These are phyloP conservation scores for Tephrocybe sp. DNA, from an alignment of 768 basidiomycete genomes.

Conservation along the genomic window DNA sequence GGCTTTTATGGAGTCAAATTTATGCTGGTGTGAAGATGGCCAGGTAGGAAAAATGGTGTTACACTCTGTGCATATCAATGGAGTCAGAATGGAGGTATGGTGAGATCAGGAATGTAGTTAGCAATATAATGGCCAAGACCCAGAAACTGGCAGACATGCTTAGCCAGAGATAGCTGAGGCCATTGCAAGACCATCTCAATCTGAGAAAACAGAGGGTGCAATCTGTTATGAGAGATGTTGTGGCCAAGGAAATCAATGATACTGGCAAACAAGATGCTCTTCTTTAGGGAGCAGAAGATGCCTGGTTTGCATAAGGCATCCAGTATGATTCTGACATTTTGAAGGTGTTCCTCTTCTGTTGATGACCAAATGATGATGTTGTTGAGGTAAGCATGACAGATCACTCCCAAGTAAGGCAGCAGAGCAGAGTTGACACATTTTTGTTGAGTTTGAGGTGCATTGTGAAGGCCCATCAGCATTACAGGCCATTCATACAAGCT, in stretches of 20 bases:
- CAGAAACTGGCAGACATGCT: not conserved
- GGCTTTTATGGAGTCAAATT: constrained; percentile 28
- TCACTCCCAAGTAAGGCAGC: constrained; percentile 28
- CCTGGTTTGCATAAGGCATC: not conserved
- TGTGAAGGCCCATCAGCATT: no score
- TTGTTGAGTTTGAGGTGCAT: constrained; percentile 29
- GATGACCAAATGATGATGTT: constrained; percentile 46
- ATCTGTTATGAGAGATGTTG: not conserved
- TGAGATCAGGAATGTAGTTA: not conserved
- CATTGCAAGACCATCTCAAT: no score
- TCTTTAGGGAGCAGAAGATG: not conserved
- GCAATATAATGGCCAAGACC: not conserved
- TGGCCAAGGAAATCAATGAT: constrained; percentile 15
- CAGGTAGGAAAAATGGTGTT: constrained; percentile 20
- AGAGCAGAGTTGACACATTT: constrained; percentile 31
- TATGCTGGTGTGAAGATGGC: constrained; percentile 19
- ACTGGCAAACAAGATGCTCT: not conserved
- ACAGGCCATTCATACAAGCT: no score
- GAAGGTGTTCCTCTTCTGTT: constrained; percentile 28
- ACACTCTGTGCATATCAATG: not conserved
- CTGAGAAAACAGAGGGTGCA: no score
- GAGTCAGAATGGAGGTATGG: not conserved
- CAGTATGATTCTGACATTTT: constrained; percentile 24
- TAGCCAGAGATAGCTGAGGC: not conserved
- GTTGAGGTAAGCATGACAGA: constrained; percentile 45